Conservation (phyloP, 176 grass and related monocot species). For the Thinopyrum elongatum region DNA sequence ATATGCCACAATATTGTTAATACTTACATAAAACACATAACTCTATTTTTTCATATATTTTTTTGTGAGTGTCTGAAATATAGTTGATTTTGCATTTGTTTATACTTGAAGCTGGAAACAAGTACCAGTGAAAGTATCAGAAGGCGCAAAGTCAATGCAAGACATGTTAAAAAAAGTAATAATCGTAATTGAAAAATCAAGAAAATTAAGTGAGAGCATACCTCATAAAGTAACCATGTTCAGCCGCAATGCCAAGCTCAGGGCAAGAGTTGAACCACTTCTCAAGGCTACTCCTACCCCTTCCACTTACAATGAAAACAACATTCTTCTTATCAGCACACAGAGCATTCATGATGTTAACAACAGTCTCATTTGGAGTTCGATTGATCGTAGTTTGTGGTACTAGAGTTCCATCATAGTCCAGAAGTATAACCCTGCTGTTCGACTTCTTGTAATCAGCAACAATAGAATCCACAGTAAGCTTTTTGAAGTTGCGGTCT, state of each 20-base stretch:
- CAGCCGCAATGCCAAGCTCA: conserved; percentile 64
- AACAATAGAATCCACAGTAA: conserved; percentile 51
- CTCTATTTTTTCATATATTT: not conserved
- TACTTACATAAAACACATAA: not conserved
- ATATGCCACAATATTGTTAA: not conserved
- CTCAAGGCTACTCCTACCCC: conserved; percentile 51
- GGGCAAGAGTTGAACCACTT: conserved; percentile 51
- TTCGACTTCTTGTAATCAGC: conserved; percentile 50
- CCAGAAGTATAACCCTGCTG: conserved; percentile 48
- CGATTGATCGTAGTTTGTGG: conserved; percentile 43
- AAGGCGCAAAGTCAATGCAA: not conserved
- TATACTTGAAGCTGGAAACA: not conserved
- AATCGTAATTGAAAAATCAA: not conserved
- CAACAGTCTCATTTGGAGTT: conserved; percentile 39
- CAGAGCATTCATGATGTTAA: conserved; percentile 50
- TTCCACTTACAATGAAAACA: conserved; percentile 55
- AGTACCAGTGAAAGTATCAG: not conserved
- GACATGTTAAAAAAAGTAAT: not conserved
- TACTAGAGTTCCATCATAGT: conserved; percentile 52
- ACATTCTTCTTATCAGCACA: conserved; percentile 46
- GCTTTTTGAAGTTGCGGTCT: conserved; percentile 52
- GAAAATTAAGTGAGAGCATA: conserved; percentile 13
- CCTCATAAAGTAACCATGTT: conserved; percentile 75
- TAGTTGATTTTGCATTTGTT: not conserved
- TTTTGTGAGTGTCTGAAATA: not conserved